A percentile compares a stretch with the other conserved stretches of the same genome.
These are phyloP conservation scores for Yarrowia sp. DNA, from an alignment of 805 yeast genomes.

Conservation along the genomic window DNA sequence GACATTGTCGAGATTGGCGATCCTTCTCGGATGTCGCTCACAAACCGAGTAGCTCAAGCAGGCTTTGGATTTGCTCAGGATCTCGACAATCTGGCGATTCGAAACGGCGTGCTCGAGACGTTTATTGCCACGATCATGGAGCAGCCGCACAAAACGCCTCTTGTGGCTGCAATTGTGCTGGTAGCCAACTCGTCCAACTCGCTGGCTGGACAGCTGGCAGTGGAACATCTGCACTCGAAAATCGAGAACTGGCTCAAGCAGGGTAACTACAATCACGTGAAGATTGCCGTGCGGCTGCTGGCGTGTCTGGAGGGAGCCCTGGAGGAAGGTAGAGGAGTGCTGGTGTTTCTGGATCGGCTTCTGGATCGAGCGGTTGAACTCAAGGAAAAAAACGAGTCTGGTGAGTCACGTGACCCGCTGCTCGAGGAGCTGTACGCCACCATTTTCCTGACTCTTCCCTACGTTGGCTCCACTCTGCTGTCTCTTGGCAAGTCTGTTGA, in stretches of 20 bases:
- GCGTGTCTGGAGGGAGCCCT: slow-evolving; percentile 71
- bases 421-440: slow-evolving; percentile 74
- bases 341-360: slow-evolving; percentile 61
- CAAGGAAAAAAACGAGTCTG: slow-evolving; percentile 44
- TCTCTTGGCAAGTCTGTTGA: slow-evolving; percentile 1
- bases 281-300: slow-evolving; percentile 72
- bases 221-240: slow-evolving; percentile 72
- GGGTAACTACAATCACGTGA: slow-evolving; percentile 67
- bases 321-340: slow-evolving; percentile 55
- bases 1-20: slow-evolving; percentile 70
- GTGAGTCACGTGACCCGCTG: slow-evolving; percentile 52
- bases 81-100: slow-evolving; percentile 65
- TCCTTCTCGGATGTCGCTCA: slow-evolving; percentile 48
- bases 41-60: slow-evolving; percentile 44
- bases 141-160: slow-evolving; percentile 88
- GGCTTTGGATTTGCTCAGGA: slow-evolving; percentile 52
- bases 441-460: slow-evolving; percentile 67
- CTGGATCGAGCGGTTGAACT: slow-evolving; percentile 63
- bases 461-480: slow-evolving; percentile 30
- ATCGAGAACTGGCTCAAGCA: slow-evolving; percentile 62
- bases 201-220: slow-evolving; percentile 69
- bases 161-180: slow-evolving; percentile 71
- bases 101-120: slow-evolving; percentile 66
- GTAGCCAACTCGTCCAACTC: slow-evolving; percentile 69
- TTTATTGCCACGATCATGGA: slow-evolving; percentile 75